These are phyloP conservation scores for Pestalotiopsis sp. DNA, from an alignment of 2,329 filamentous ascomycete genomes.

Conservation along the genomic window DNA sequence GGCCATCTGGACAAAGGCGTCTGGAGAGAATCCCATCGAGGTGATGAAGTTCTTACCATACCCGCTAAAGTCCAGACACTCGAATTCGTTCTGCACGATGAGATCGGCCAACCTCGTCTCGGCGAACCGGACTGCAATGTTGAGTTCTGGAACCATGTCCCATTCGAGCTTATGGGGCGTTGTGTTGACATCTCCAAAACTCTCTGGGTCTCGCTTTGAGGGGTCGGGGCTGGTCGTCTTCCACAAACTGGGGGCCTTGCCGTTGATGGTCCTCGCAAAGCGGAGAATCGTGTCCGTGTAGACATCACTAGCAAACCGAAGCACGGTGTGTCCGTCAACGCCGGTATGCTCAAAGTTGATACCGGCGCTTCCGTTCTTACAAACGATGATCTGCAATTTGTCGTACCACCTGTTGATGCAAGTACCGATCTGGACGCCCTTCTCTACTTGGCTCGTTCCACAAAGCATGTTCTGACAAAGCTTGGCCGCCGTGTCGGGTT, in stretches of 20 bases:
- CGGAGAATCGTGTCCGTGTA: constrained; percentile 98
- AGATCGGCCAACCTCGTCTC: constrained; percentile 93
- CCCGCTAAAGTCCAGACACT: constrained; percentile 82
- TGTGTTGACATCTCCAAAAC: constrained; percentile 90
- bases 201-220: constrained; percentile 85
- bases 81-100: constrained; percentile 95
- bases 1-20: constrained; percentile 98
- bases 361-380: constrained; percentile 95
- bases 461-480: constrained; percentile 99
- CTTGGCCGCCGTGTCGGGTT: constrained; percentile 77
- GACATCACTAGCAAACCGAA: constrained; percentile 93
- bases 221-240: constrained; percentile 89
- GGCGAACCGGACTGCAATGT: constrained; percentile 89
- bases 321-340: constrained; percentile 94
- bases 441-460: constrained; percentile 87
- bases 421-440: constrained; percentile 93
- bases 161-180: constrained; percentile 96
- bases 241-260: constrained; percentile 89
- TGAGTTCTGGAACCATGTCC: constrained; percentile 93
- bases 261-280: constrained; percentile 94
- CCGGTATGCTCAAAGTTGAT: constrained; percentile 99
- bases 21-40: constrained; percentile 93
- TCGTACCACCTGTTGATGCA: constrained; percentile 99
- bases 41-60: constrained; percentile 99
- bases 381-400: constrained; percentile 98